phyloP scores from a whole-genome alignment of 345 rosid genomes.

The Syzygium oleosum region DNA sequence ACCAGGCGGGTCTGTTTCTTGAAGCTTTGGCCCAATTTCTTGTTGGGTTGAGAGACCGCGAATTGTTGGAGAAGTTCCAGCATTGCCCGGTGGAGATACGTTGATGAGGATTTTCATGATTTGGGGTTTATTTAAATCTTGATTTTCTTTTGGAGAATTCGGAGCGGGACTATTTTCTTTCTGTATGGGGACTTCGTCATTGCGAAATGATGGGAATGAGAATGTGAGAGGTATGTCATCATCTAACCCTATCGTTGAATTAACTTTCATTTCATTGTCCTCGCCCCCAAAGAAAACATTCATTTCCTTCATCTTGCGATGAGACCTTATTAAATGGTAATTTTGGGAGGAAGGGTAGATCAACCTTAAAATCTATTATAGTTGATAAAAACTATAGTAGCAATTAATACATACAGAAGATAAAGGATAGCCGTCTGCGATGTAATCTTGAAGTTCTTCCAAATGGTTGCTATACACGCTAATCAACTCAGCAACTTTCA shows the following conservation, averaged over 20 bases:
- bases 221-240: not conserved
- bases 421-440: not conserved
- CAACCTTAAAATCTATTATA: too few relatives aligned
- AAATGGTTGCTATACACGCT: not conserved
- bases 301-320: not conserved
- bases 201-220: not conserved
- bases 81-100: not conserved
- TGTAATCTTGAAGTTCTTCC: not conserved
- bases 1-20: slow-evolving; percentile 79
- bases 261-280: not conserved
- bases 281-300: not conserved
- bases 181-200: not conserved
- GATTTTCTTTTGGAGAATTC: not conserved
- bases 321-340: not conserved
- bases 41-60: slow-evolving; percentile 56
- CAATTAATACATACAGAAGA: not conserved
- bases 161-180: not conserved
- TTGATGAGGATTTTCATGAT: not conserved
- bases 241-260: not conserved
- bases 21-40: slow-evolving; percentile 75
- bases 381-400: too few relatives aligned
- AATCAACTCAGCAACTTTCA: not conserved
- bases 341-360: not conserved
- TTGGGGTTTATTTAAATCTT: not conserved
- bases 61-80: slow-evolving; percentile 30